Evolutionary conservation across 1,284 basidiomycete genomes (phyloP), one percentile per base, ranked within the genome.

Genomic region (Pulchroboletus neoregius): DNA sequence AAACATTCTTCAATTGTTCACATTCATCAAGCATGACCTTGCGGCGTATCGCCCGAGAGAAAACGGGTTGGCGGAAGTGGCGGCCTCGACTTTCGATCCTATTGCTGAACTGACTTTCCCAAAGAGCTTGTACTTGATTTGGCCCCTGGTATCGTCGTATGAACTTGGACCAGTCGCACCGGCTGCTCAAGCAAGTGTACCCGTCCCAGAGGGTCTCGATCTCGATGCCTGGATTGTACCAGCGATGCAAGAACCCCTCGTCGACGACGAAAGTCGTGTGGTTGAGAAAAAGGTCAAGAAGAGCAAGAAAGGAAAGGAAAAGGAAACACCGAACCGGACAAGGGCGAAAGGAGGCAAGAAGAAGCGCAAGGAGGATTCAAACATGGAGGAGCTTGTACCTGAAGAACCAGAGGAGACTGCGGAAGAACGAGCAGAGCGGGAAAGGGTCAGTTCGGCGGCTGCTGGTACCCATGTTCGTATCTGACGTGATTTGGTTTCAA

Each of bases 61-160:
- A 4, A 60, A 69, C 35, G 69, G 71, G 1, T 69, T 72, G 46
- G 62, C 65, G 15, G 71, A 71, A 11, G 55, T 61, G 6, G 62
- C 66, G 15, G 60, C 68, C 3, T 63, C 66, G 30, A 35, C 63
- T 28, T 71, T 74, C 16, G 72, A 74, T 27, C 61, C 66, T 13
- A 46, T 62, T 4, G 44, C 57, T 10, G 62, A 52, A 28, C 82
- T 77, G 0, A 66, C 66, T 39, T 90, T 84, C 58, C 95, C 95
- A 0, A 93, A 94, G 68, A 94, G 91, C 53, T 71, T 98, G 18
- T 89, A 84, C 64, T 80, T 99, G 44, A 84, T 99, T 40, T 75
- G 80, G 36, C 91, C 93, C 0, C 71, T 99, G 4, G 92, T 91
- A 60, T 78, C 78, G 20, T 65, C 78, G 5, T 87, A 95, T 61